Conservation (phyloP, 2,329 filamentous ascomycete genomes). For the Rhynchosporium graminicola region DNA sequence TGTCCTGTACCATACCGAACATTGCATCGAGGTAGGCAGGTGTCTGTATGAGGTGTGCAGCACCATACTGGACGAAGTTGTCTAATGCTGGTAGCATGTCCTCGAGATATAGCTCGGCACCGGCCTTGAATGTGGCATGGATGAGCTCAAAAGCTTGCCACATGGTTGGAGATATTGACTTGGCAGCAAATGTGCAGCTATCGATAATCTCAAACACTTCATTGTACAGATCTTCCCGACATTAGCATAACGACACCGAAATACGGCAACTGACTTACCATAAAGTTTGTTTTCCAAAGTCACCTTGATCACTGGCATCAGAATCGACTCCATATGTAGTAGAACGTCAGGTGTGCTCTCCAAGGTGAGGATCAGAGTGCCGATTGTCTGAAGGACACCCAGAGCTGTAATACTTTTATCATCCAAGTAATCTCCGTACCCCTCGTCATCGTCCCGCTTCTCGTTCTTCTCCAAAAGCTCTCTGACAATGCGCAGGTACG, state of each 20-base stretch:
- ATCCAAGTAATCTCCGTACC: conserved; percentile 88
- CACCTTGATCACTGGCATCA: conserved; percentile 96
- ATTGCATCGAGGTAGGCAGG: conserved; percentile 85
- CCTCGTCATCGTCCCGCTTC: conserved; percentile 69
- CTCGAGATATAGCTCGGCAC: conserved; percentile 94
- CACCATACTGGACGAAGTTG: conserved; percentile 95
- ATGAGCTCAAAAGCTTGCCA: conserved; percentile 98
- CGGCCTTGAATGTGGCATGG: conserved; percentile 94
- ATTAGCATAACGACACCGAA: conserved; percentile 29
- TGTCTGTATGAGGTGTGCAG: conserved; percentile 76
- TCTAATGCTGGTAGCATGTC: conserved; percentile 98
- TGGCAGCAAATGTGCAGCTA: conserved; percentile 97
- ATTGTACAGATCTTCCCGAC: conserved; percentile 77
- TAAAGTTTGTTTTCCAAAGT: conserved; percentile 98
- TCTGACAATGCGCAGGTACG: conserved; percentile 88
- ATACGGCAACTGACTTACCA: conserved; percentile 50
- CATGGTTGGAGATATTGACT: conserved; percentile 94
- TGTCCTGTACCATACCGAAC: conserved; percentile 90
- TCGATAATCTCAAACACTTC: conserved; percentile 99
- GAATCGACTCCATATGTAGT: conserved; percentile 87
- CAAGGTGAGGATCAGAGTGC: conserved; percentile 91
- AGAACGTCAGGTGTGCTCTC: conserved; percentile 97
- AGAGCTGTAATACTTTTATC: conserved; percentile 98
- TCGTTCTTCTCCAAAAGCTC: conserved; percentile 89
- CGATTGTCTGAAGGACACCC: conserved; percentile 95